phyloP scores from a whole-genome alignment of 2,329 filamentous ascomycete genomes.

The Pestalotiopsis sp. region DNA sequence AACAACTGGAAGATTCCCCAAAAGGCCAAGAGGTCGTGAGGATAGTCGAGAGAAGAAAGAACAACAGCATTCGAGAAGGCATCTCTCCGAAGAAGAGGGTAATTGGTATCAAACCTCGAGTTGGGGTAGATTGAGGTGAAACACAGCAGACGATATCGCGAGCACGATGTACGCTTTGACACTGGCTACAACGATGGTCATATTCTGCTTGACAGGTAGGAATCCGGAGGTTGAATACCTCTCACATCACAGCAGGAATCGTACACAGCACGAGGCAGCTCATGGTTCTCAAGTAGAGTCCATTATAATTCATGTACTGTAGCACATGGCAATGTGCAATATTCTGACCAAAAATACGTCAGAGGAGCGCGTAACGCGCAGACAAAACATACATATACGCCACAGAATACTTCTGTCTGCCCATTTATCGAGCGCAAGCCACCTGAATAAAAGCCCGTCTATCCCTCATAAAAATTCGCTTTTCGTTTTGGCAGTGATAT shows the following conservation, averaged over 20 bases:
- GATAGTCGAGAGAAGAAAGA: no score
- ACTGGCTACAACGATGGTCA: background rate
- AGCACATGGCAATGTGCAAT: background rate
- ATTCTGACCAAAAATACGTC: background rate
- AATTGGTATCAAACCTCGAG: no score
- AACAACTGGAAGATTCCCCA: constrained; percentile 83
- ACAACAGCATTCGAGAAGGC: no score
- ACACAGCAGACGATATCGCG: no score
- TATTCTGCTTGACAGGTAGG: background rate
- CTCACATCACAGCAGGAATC: background rate
- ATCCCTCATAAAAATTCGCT: constrained; percentile 3
- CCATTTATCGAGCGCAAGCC: background rate
- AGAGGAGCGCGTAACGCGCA: background rate
- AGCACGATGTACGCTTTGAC: no score
- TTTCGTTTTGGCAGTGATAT: background rate
- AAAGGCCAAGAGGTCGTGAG: constrained; percentile 23
- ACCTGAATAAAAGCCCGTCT: background rate
- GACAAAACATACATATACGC: background rate
- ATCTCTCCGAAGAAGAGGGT: background rate
- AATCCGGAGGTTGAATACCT: background rate
- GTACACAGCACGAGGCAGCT: background rate
- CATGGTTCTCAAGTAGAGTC: background rate
- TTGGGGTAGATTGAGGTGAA: no score
- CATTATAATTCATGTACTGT: background rate
- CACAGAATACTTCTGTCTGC: background rate